Base-by-base conservation (phyloP, 768 basidiomycete species). In the Mycena vulgaris region DNA sequence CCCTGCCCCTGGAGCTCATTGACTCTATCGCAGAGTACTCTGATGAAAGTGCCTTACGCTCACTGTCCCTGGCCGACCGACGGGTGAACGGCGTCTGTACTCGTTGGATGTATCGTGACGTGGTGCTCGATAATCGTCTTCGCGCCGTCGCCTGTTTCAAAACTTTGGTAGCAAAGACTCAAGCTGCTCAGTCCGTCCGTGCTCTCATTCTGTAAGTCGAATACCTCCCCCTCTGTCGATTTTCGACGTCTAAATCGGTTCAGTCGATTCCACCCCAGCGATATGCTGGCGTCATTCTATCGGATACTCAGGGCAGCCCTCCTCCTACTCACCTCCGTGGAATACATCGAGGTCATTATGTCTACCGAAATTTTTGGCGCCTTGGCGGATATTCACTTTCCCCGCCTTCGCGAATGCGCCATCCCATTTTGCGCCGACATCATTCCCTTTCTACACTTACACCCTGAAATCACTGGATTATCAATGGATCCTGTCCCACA, bases 131-230 rank as follows among this genome's bases (percentile, higher is more conserved):
- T 5, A 28, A 63, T 27, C 14, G 17, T 16, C 35, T n/a, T 6
- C 61, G 40, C 2, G 61, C 61, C 1, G 23, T 63, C 2, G 30
- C 8, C 10, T 63, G 61, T 33, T 48, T 52, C 17, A 63, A 52
- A 40, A 40, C 35, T 13, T 51, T 63, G n/a, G n/a, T n/a, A n/a
- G n/a, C n/a, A n/a, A n/a, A n/a, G 25, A 63, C 40, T 63, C 52
- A 35, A 11, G 21, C 40, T 4, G 25, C 27, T 1, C 16, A 47
- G 3, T 28, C 11, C n/a, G 59, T 52, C 33, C 16, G 35, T 14
- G 2, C 1, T 6, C 23, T 63, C 6, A 19, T 33, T 8, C 1
- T 63, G 48, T 52, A 40, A 28, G 61, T 52, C 35, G 9, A 63
- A 7, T 33, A 6, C 52, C 19, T 25, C 25, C n/a, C n/a, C 17